A percentile compares a stretch with the other conserved stretches of the same genome.
phyloP scores from a whole-genome alignment of 73 alveolate species.

The Stentor coeruleus region DNA sequence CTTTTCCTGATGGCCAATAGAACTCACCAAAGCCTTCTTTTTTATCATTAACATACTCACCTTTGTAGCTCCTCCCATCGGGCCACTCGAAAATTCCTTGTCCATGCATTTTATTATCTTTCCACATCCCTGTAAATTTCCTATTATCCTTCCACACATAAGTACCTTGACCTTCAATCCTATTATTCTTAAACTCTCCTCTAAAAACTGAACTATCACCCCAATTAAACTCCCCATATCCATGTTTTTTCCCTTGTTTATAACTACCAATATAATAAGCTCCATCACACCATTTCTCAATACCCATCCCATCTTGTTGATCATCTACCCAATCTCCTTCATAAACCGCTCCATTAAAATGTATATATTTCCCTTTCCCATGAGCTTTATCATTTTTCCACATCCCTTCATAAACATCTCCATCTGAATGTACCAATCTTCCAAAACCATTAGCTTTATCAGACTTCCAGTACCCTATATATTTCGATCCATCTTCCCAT shows the following conservation, averaged over 20 bases:
- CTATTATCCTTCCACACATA: constrained; percentile 50
- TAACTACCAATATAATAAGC: constrained; percentile 36
- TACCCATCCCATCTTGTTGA: constrained; percentile 36
- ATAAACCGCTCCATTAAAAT: constrained; percentile 21
- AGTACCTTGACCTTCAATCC: constrained; percentile 40
- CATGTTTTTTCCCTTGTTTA: constrained; percentile 43
- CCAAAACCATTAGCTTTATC: constrained; percentile 36
- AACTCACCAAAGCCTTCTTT: constrained; percentile 14
- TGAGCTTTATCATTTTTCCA: constrained; percentile 56
- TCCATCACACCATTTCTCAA: constrained; percentile 40
- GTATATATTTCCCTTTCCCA: constrained; percentile 47
- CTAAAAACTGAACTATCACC: constrained; percentile 41
- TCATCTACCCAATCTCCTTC: constrained; percentile 32
- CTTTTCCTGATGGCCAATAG: constrained; percentile 21
- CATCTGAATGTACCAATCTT: constrained; percentile 36
- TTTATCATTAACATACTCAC: constrained; percentile 21
- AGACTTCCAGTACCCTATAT: constrained; percentile 40
- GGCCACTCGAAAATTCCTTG: constrained; percentile 20
- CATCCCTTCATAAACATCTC: constrained; percentile 44
- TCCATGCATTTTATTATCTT: constrained; percentile 25
- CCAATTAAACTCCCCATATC: constrained; percentile 53
- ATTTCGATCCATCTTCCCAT: constrained; percentile 40
- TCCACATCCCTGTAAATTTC: constrained; percentile 25
- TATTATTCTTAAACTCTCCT: constrained; percentile 43
- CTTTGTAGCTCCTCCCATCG: constrained; percentile 26